Base-by-base conservation (phyloP, 2,329 filamentous ascomycete species). In the Aureobasidium subglaciale region DNA sequence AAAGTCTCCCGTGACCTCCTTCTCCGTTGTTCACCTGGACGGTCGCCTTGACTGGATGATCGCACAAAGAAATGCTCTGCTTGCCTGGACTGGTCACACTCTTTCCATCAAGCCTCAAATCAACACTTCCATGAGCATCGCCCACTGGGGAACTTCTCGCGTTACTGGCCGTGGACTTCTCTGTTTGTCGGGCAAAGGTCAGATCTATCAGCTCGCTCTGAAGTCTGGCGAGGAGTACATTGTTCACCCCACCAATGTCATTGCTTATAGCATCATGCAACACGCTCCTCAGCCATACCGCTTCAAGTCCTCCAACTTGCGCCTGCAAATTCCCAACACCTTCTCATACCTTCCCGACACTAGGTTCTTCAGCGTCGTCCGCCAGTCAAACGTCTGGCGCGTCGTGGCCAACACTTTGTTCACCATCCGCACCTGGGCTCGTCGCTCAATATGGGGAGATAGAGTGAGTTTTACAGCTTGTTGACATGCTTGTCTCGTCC, bases 41-140 rank as follows among this genome's bases (percentile, higher is more conserved):
- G 93, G 93, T 57, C 90, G 90, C 4, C 85, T 90, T 57, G 93
- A 99, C 73, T 99, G 93, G 92, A 88, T 96, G 77, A 77, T 99
- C 8, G 82, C 89, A 6, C 91, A 97, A 69, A 82, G 89, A 59
- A 86, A 88, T 61, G 90, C 90, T 1, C 78, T 99, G 53, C 78
- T 97, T n/a, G 93, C 93, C 55, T 99, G 93, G 93, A 96, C 92
- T 0, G 93, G 93, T 25, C 88, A 95, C 68, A 90, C 89, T 1
- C 77, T 99, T 55, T 77, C 78, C 15, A 79, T 93, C 41, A 84
- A 83, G 32, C 89, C 91, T 2, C 85, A 83, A 43, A 77, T 95
- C 61, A 91, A 90, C 64, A 80, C 79, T 40, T 80, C 81, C 60
- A 79, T 96, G 67, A 80, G 87, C 56, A 67, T 96, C 50, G 84